Conservation (phyloP, 306 rosid species). For the Oemleria cerasiformis region DNA sequence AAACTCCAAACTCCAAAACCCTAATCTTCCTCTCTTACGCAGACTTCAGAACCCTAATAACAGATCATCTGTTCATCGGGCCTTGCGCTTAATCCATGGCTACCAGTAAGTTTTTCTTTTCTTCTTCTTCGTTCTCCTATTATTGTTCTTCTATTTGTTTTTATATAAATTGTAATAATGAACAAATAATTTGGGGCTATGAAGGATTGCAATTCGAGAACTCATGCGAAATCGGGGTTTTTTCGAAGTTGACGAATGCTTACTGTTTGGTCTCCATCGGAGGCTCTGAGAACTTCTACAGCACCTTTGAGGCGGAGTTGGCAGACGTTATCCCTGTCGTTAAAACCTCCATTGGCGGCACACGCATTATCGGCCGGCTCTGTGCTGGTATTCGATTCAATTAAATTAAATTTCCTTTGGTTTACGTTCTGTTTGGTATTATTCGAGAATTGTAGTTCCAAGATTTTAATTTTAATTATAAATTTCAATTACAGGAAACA, state of each 20-base stretch:
- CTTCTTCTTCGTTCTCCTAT: not conserved
- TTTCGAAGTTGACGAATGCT: conserved; percentile 92
- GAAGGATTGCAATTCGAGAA: conserved; percentile 92
- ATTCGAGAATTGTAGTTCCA: not conserved
- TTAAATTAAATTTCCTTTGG: not conserved
- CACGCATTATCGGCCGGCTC: conserved; percentile 88
- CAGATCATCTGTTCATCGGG: not conserved
- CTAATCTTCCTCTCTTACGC: not conserved
- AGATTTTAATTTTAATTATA: not conserved
- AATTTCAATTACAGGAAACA: conserved; percentile 57
- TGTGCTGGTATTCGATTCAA: conserved; percentile 64
- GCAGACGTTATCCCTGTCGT: conserved; percentile 78
- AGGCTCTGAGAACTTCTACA: conserved; percentile 91
- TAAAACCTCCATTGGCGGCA: conserved; percentile 79
- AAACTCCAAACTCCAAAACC: not conserved
- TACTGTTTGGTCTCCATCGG: conserved; percentile 97
- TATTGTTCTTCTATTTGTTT: not conserved
- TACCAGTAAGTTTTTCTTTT: conserved; percentile 11
- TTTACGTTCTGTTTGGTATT: not conserved
- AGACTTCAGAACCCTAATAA: too few relatives aligned
- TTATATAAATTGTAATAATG: not conserved
- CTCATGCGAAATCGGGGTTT: conserved; percentile 84
- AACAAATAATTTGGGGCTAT: not conserved
- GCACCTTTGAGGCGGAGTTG: conserved; percentile 79
- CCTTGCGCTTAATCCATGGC: conserved; percentile 12